Conservation (phyloP, 2,329 filamentous ascomycete species). For the Xylariaceae sp. region DNA sequence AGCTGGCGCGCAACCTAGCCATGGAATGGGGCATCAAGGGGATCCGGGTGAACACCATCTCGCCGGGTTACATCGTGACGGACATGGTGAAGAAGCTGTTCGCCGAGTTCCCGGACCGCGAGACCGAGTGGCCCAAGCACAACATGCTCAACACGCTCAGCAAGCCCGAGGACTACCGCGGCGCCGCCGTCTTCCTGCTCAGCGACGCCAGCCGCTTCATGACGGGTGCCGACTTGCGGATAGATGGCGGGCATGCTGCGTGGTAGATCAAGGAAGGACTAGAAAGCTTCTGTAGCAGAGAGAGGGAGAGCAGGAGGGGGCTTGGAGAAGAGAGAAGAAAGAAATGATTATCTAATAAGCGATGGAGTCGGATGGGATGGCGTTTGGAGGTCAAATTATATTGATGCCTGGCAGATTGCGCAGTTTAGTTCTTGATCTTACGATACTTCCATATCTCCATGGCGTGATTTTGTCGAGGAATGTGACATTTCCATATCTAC, state of each 20-base stretch:
- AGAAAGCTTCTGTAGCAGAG: neutral
- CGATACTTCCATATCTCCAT: neutral
- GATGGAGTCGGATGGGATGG: conserved; percentile 9
- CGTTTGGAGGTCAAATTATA: neutral
- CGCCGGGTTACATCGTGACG: conserved; percentile 80
- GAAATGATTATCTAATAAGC: neutral
- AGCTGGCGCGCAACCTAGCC: conserved; percentile 74
- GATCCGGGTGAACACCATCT: conserved; percentile 83
- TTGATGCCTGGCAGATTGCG: neutral
- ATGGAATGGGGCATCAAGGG: conserved; percentile 74
- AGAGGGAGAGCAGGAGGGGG: neutral
- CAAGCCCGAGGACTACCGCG: conserved; percentile 72
- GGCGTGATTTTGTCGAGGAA: neutral
- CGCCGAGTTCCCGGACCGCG: conserved; percentile 72
- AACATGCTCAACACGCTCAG: conserved; percentile 83
- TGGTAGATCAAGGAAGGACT: conserved; percentile 50
- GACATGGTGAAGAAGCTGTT: conserved; percentile 86
- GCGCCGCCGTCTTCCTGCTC: conserved; percentile 71
- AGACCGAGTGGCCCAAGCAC: conserved; percentile 75
- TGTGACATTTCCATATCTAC: neutral
- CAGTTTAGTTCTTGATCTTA: neutral
- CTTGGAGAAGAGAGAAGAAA: neutral
- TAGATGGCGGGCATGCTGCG: conserved; percentile 73
- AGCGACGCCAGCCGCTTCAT: conserved; percentile 74
- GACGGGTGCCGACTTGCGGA: conserved; percentile 72